Percentiles rank a stretch among this genome's conserved stretches.
Evolutionary conservation across 495 filamentous ascomycete genomes (phyloP).

Genomic region (Hyaloscypha finlandica): DNA sequence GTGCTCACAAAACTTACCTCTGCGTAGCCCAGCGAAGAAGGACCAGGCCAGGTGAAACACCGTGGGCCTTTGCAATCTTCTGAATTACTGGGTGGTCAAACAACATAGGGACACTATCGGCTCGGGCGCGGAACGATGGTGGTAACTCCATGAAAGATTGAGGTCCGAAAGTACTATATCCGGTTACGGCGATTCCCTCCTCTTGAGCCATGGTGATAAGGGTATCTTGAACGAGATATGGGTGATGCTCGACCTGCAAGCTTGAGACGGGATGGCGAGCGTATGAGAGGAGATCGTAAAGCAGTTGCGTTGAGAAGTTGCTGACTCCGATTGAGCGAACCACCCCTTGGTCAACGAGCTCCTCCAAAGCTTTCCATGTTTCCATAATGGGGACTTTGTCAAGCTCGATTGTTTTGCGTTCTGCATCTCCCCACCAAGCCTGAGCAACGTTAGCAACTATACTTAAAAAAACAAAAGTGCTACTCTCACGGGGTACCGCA

Average conservation of each 20-base stretch:
- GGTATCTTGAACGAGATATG: constrained; percentile 75
- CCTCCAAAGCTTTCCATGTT: constrained; percentile 82
- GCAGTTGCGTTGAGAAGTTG: constrained; percentile 73
- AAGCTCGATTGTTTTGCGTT: constrained; percentile 62
- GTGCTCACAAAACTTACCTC: constrained; percentile 27
- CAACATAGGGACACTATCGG: constrained; percentile 51
- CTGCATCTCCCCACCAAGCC: constrained; percentile 63
- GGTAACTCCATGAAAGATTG: constrained; percentile 69
- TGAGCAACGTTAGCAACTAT: constrained; percentile 37
- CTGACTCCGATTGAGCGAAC: constrained; percentile 74
- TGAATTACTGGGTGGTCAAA: constrained; percentile 57
- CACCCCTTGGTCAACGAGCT: constrained; percentile 65
- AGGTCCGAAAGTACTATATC: constrained; percentile 75
- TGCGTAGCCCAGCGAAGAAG: constrained; percentile 74
- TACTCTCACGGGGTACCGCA: constrained; percentile 27
- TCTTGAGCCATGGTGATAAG: constrained; percentile 70
- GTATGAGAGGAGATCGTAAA: constrained; percentile 69
- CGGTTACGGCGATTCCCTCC: constrained; percentile 72
- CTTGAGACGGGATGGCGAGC: constrained; percentile 66
- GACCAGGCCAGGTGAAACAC: constrained; percentile 66
- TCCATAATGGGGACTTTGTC: constrained; percentile 53
- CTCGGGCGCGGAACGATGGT: constrained; percentile 44
- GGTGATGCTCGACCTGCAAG: constrained; percentile 91
- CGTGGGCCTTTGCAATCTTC: constrained; percentile 54
- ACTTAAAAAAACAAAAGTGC: not conserved